A percentile compares a stretch with the other conserved stretches of the same genome.
Conservation (phyloP, 768 basidiomycete species). For the Tricholoma bakamatsutake region DNA sequence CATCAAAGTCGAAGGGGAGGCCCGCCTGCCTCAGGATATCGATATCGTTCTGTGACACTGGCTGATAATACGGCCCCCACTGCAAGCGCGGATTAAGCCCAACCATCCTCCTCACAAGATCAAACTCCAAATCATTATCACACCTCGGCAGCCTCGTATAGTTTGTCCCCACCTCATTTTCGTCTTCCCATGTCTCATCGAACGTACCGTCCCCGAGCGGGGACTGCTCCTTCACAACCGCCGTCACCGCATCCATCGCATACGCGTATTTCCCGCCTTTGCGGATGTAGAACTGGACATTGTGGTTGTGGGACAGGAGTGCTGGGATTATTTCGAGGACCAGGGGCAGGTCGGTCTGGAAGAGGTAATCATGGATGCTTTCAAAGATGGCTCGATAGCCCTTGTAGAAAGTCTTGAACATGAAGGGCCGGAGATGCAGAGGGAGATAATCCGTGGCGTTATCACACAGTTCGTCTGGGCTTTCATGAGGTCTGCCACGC, state of each 20-base stretch:
- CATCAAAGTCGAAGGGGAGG: background rate
- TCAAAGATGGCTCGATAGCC: constrained; percentile 8
- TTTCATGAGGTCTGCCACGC: constrained; percentile 1
- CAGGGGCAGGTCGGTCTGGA: background rate
- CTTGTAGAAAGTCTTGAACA: constrained; percentile 12
- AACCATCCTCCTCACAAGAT: constrained; percentile 7
- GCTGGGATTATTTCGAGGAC: background rate
- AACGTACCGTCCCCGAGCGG: constrained; percentile 4
- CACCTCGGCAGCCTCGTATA: constrained; percentile 5
- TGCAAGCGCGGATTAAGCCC: constrained; percentile 3
- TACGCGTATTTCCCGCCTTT: constrained; percentile 14
- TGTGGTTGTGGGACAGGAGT: background rate
- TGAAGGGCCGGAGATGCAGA: background rate
- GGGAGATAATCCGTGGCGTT: constrained; percentile 8
- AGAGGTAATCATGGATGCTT: background rate
- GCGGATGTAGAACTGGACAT: constrained; percentile 3
- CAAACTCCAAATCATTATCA: constrained; percentile 15
- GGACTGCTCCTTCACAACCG: constrained; percentile 6
- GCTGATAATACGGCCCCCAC: constrained; percentile 5
- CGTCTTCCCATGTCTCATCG: constrained; percentile 7
- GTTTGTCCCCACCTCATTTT: background rate
- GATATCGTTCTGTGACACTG: background rate
- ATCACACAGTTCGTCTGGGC: background rate
- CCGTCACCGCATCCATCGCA: constrained; percentile 10
- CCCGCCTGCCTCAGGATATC: background rate